Conservation (phyloP, 371 early-diverging fungal species). For the Apophysomyces sp. region DNA sequence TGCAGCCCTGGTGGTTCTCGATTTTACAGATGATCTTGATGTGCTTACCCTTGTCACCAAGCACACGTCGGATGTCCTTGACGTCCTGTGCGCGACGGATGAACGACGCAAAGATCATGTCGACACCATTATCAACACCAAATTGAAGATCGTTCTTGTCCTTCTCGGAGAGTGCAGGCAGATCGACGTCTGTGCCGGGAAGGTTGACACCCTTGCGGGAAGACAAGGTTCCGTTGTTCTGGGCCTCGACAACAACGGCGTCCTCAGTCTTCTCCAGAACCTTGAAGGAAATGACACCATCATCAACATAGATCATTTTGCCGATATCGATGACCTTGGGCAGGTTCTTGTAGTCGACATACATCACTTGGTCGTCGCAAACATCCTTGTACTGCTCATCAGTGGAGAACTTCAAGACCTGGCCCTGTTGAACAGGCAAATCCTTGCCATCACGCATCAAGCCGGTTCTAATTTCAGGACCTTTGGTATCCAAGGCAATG, state of each 20-base stretch:
- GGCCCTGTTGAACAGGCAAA: slow-evolving; percentile 56
- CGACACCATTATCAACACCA: slow-evolving; percentile 90
- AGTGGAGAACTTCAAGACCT: slow-evolving; percentile 77
- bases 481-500: slow-evolving; percentile 88
- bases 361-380: slow-evolving; percentile 74
- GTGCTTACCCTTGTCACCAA: slow-evolving; percentile 73
- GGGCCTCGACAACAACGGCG: slow-evolving; percentile 66
- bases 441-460: slow-evolving; percentile 56
- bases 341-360: slow-evolving; percentile 85
- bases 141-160: slow-evolving; percentile 87
- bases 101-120: slow-evolving; percentile 97
- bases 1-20: slow-evolving; percentile 88
- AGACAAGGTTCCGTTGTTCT: slow-evolving; percentile 70
- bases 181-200: slow-evolving; percentile 76
- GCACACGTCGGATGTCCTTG: slow-evolving; percentile 73
- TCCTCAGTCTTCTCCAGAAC: slow-evolving; percentile 63
- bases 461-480: slow-evolving; percentile 85
- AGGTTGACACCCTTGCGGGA: slow-evolving; percentile 87
- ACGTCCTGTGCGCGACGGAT: slow-evolving; percentile 90
- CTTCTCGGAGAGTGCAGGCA: slow-evolving; percentile 90
- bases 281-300: slow-evolving; percentile 79
- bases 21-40: slow-evolving; percentile 95
- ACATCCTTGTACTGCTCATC: slow-evolving; percentile 61
- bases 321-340: slow-evolving; percentile 74
- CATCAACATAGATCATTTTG: slow-evolving; percentile 82